Percentiles rank a stretch among this genome's conserved stretches.
Evolutionary conservation across 2,329 filamentous ascomycete species (phyloP).

Genomic region (Aspergillus sp.): DNA sequence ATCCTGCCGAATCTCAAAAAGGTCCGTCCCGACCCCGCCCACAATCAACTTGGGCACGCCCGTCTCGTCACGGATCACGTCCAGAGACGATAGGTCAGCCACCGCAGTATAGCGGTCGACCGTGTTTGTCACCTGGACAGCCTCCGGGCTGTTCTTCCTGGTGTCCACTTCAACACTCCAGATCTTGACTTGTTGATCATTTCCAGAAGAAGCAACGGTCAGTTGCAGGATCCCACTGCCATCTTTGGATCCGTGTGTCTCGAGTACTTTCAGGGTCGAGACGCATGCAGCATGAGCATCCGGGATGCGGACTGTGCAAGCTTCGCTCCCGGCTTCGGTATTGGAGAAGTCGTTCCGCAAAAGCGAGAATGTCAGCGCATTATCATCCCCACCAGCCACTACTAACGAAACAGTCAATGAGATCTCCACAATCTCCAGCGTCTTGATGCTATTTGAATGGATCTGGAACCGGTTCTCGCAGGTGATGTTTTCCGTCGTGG

Average conservation of each 20-base stretch:
- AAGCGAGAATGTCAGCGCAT: constrained; percentile 65
- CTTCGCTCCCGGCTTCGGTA: constrained; percentile 12
- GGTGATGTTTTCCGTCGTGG: constrained; percentile 19
- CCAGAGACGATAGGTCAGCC: constrained; percentile 56
- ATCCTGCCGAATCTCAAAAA: constrained; percentile 29
- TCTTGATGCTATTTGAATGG: constrained; percentile 81
- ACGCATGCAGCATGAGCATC: constrained; percentile 47
- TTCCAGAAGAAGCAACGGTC: constrained; percentile 40
- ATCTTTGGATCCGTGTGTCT: constrained; percentile 3
- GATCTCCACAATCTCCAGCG: constrained; percentile 36
- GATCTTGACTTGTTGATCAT: constrained; percentile 48
- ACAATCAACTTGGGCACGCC: constrained; percentile 36
- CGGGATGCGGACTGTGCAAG: constrained; percentile 36
- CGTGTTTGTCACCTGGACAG: constrained; percentile 24
- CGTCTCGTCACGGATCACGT: constrained; percentile 28
- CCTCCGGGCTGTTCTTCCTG: constrained; percentile 15
- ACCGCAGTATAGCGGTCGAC: constrained; percentile 47
- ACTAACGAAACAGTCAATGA: constrained; percentile 49
- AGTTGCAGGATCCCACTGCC: constrained; percentile 13
- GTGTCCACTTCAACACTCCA: constrained; percentile 38
- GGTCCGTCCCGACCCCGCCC: constrained; percentile 52
- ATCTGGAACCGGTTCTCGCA: constrained; percentile 49
- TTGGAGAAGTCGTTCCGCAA: constrained; percentile 23
- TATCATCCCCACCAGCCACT: constrained; percentile 84
- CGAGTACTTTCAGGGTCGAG: constrained; percentile 38